These are phyloP conservation scores for Coniosporium tulheliwenetii DNA, from an alignment of 2,329 filamentous ascomycete species.

Conservation along the genomic window DNA sequence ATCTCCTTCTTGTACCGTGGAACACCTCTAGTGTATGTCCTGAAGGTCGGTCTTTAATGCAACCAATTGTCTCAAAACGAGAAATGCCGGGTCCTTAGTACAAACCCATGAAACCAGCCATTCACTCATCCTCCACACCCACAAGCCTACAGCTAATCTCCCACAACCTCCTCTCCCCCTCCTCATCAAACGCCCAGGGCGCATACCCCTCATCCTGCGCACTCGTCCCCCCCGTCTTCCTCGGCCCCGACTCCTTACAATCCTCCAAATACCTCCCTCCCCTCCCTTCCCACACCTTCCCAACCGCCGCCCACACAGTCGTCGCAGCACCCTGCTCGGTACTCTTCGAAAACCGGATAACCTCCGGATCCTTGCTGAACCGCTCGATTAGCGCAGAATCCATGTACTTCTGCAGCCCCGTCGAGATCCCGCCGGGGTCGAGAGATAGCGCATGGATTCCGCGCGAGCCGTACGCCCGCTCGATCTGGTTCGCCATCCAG, in stretches of 20 bases:
- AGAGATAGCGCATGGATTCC: constrained; percentile 29
- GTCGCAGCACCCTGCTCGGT: constrained; percentile 34
- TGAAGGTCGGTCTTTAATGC: too few relatives aligned
- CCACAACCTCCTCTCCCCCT: constrained; percentile 26
- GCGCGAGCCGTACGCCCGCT: constrained; percentile 28
- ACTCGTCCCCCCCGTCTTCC: constrained; percentile 9
- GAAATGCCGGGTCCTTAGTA: too few relatives aligned
- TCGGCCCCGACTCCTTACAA: constrained; percentile 18
- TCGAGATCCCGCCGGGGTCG: constrained; percentile 31
- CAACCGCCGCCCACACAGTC: constrained; percentile 27
- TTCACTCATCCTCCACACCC: neutral
- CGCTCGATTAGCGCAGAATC: constrained; percentile 5
- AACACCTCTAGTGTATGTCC: too few relatives aligned
- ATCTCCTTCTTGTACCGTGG: too few relatives aligned
- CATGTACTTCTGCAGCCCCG: constrained; percentile 15
- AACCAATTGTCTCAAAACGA: too few relatives aligned
- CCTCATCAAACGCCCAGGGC: constrained; percentile 20
- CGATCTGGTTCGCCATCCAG: constrained; percentile 34
- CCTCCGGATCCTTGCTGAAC: constrained; percentile 6
- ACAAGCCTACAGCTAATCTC: constrained; percentile 3
- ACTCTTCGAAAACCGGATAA: constrained; percentile 14
- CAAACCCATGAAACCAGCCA: too few relatives aligned
- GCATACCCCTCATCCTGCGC: constrained; percentile 13
- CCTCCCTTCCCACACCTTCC: constrained; percentile 25
- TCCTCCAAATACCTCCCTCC: constrained; percentile 32